phyloP scores from a whole-genome alignment of 805 yeast genomes.

The Ogataea parapolymorpha region DNA sequence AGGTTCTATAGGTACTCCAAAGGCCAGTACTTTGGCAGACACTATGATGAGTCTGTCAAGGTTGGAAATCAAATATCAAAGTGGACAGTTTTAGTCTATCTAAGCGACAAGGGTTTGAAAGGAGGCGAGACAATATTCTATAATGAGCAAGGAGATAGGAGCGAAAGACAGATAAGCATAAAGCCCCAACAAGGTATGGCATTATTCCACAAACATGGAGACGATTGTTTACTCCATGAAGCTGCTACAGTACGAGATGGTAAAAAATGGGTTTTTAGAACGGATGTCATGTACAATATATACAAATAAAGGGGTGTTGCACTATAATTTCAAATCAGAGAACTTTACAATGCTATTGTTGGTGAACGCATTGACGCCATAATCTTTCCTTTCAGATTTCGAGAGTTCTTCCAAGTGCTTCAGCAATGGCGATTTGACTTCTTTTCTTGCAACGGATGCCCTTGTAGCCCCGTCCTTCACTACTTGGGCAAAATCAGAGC shows the following conservation, averaged over 20 bases:
- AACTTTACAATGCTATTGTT: constrained; percentile 24
- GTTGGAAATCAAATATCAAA: constrained; percentile 39
- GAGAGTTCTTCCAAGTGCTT: constrained; percentile 20
- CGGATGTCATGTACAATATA: constrained; percentile 44
- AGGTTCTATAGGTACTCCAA: constrained; percentile 51
- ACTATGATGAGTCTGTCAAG: constrained; percentile 55
- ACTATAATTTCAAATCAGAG: constrained; percentile 22
- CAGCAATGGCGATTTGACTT: constrained; percentile 22
- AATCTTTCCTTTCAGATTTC: constrained; percentile 5
- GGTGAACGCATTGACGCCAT: constrained; percentile 21
- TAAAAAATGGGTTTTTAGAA: constrained; percentile 59
- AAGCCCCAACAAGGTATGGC: constrained; percentile 56
- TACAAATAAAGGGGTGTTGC: constrained; percentile 5
- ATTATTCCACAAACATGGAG: constrained; percentile 62
- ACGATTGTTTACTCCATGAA: constrained; percentile 59
- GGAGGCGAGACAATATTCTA: constrained; percentile 64
- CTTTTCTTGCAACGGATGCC: constrained; percentile 5
- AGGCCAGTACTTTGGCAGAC: constrained; percentile 60
- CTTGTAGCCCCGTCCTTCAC: constrained; percentile 23
- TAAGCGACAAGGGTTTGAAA: constrained; percentile 51
- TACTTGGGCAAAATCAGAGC: constrained; percentile 36
- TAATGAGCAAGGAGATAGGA: constrained; percentile 16
- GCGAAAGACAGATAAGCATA: constrained; percentile 28
- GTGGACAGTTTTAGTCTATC: constrained; percentile 59
- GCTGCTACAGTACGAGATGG: constrained; percentile 51